Percentiles rank a stretch among this genome's conserved stretches.
These are phyloP conservation scores for Neopestalotiopsis sp. DNA, from an alignment of 2,329 filamentous ascomycete genomes.

Conservation along the genomic window DNA sequence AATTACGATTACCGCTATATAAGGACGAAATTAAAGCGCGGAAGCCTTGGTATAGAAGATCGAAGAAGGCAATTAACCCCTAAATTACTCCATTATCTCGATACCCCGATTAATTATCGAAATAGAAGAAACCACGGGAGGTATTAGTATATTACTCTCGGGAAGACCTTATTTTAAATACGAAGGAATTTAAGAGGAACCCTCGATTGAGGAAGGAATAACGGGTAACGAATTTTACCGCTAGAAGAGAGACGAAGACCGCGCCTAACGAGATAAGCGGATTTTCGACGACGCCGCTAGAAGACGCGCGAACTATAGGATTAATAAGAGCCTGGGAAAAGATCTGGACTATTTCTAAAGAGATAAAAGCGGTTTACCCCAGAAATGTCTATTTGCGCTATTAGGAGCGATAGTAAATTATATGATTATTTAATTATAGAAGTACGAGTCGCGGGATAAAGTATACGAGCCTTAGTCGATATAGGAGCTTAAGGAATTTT, in stretches of 20 bases:
- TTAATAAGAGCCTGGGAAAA: not conserved
- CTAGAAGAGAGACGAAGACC: not conserved
- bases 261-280: rapidly evolving
- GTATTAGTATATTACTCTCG: no score
- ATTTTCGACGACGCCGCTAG: not conserved
- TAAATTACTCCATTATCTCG: no score
- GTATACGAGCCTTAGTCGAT: not conserved
- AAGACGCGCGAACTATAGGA: not conserved
- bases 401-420: not conserved
- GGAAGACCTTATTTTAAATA: no score
- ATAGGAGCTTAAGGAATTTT: not conserved
- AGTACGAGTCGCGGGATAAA: not conserved
- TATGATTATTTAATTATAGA: not conserved
- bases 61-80: no score
- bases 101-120: no score
- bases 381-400: not conserved
- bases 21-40: no score
- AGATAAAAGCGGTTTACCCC: not conserved
- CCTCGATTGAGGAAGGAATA: no score
- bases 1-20: no score
- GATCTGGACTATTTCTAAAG: not conserved
- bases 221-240: no score
- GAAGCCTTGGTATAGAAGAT: no score
- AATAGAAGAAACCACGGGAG: no score
- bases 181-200: no score